Evolutionary conservation across 148 eudicot genomes (phyloP).

Genomic region (Rhododendron kiyosumense): DNA sequence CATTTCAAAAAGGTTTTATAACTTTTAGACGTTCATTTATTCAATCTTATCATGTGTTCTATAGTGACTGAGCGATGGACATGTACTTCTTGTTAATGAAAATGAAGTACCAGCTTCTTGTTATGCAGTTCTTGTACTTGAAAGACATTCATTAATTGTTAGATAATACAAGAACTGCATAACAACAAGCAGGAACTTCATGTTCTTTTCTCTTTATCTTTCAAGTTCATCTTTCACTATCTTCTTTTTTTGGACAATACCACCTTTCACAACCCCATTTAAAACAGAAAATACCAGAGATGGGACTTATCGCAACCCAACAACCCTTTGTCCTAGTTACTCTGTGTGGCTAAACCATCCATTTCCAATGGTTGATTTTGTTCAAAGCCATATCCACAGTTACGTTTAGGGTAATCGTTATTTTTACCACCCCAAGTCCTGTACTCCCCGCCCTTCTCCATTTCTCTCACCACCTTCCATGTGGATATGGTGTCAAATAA

Average conservation of each 20-base stretch:
- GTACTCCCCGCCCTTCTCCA: not conserved
- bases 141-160: too few relatives aligned
- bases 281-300: not conserved
- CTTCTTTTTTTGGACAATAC: not conserved
- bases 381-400: not conserved
- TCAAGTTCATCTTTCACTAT: not conserved
- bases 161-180: not conserved
- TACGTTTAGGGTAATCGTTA: not conserved
- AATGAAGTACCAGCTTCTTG: too few relatives aligned
- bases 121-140: too few relatives aligned
- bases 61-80: not conserved
- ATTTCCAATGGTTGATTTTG: not conserved
- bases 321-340: not conserved
- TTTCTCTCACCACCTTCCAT: not conserved
- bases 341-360: not conserved
- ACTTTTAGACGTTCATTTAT: not conserved
- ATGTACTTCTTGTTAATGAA: not conserved
- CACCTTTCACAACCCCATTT: not conserved
- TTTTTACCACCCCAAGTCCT: not conserved
- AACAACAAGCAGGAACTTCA: not conserved
- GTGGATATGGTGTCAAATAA: not conserved
- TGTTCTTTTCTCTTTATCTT: not conserved
- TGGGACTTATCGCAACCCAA: not conserved
- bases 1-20: not conserved
- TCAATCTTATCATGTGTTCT: not conserved